Evolutionary conservation across 2,329 filamentous ascomycete species (phyloP).

Genomic region (Microdochium trichocladiopsis): DNA sequence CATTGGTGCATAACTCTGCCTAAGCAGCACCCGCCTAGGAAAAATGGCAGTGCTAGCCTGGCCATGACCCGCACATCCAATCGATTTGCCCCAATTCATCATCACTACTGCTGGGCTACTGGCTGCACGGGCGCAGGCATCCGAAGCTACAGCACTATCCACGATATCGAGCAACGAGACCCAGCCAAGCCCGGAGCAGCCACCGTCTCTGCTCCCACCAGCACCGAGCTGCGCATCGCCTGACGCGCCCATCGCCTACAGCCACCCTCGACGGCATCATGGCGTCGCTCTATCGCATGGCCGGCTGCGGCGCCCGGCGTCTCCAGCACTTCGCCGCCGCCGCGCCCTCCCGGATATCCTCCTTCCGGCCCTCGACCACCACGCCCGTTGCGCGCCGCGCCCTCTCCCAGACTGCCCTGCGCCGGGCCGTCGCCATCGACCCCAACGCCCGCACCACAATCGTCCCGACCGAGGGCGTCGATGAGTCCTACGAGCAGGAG

Average conservation of each 20-base stretch:
- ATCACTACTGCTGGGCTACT: background rate
- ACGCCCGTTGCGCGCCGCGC: conserved; percentile 38
- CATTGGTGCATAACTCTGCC: background rate
- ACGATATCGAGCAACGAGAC: no score
- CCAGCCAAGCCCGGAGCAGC: background rate
- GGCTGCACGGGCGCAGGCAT: background rate
- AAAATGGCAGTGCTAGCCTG: background rate
- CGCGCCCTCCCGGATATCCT: conserved; percentile 7
- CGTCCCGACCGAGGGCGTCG: conserved; percentile 55
- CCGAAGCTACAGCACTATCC: background rate
- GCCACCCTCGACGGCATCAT: conserved; percentile 32
- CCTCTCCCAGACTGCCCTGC: conserved; percentile 58
- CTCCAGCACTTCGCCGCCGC: conserved; percentile 30
- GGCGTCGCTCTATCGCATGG: conserved; percentile 67
- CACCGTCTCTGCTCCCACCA: background rate
- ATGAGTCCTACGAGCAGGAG: conserved; percentile 35
- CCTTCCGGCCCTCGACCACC: conserved; percentile 13
- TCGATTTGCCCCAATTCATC: background rate
- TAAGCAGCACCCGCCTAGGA: background rate
- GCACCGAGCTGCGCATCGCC: background rate
- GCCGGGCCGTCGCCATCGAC: conserved; percentile 53
- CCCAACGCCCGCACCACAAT: conserved; percentile 52
- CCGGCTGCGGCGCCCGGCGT: conserved; percentile 63
- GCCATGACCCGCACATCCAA: conserved; percentile 1
- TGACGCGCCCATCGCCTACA: background rate